phyloP scores from a whole-genome alignment of 176 grass and related monocot genomes.

The Puccinellia tenuiflora region DNA sequence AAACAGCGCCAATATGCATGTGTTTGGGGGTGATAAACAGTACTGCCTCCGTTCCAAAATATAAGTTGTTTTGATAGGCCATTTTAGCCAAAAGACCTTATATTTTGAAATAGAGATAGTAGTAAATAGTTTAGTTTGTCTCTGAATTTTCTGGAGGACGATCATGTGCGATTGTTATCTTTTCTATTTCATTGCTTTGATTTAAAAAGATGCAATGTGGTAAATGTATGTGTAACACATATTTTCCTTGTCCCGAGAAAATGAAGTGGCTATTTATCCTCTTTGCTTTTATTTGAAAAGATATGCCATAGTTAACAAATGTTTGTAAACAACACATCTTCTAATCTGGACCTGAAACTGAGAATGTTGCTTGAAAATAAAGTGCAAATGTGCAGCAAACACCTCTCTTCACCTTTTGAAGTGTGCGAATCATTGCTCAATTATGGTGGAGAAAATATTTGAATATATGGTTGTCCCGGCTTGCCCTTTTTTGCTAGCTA shows the following conservation, averaged over 20 bases:
- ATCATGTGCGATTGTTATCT: not conserved
- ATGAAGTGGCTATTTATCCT: too few species aligned
- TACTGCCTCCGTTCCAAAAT: too few species aligned
- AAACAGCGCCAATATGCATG: not conserved
- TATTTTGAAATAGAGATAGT: too few species aligned
- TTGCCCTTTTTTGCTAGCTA: too few species aligned
- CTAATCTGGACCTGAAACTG: not conserved
- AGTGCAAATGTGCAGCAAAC: not conserved
- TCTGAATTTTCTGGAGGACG: not conserved
- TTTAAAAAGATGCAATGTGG: not conserved
- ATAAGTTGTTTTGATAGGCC: too few species aligned
- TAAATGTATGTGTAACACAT: not conserved
- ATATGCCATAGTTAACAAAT: not conserved
- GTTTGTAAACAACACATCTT: not conserved
- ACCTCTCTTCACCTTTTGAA: not conserved
- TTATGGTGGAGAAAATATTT: too few species aligned
- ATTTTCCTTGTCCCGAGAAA: not conserved
- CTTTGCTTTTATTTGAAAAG: not conserved
- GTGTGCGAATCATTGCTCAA: too few species aligned
- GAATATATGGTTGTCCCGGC: too few species aligned
- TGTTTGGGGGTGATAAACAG: constrained; percentile 2
- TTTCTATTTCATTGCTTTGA: not conserved
- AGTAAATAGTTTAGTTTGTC: constrained; percentile 4
- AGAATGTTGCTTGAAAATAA: not conserved
- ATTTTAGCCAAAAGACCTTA: too few species aligned